Evolutionary conservation across 164 flowering plant genomes (phyloP), one percentile per base, ranked within the genome.

Genomic region (Chimonanthus salicifolius): DNA sequence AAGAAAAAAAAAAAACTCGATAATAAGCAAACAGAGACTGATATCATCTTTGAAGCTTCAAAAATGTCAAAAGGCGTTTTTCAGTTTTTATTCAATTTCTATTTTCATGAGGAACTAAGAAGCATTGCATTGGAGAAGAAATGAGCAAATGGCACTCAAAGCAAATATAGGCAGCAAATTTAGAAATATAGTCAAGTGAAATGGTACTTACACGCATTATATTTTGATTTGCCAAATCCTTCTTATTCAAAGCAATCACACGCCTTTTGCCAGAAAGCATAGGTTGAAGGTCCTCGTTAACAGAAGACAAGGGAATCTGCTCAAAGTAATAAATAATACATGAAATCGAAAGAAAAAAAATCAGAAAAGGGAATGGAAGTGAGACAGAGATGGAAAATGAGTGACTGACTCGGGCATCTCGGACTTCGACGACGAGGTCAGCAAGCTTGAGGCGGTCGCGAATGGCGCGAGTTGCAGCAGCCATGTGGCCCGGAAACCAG

Each of bases 401-500:
- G 74, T 73, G 72, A 72, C 63, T 67, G 74, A 92, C 98, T 45
- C 99, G 86, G 21, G 99, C 78, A 71, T 95, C 98, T 20, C 99
- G 88, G 58, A 95, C 96, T 86, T 93, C 98, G 69, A 95, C 85
- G 82, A 95, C 98, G 78, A 95, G 83, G 82, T 92, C 97, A 70
- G 98, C 82, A 76, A 89, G 81, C 81, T 93, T 92, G 77, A 95
- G 97, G 51, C 98, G 92, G 71, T 84, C 79, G 49, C 94, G 89
- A 69, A 95, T 95, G 84, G 98, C 98, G 67, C 96, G 94, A 47
- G 93, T 90, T 15, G 99, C 99, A 8, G 92, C 86, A 13, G 92
- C 99, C 99, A 95, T 95, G 85, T 93, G 99, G 71, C 97, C 98
- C 0, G 99, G 99, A 79, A 89, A 95, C 99, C 98, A 91, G 76